Evolutionary conservation across 495 filamentous ascomycete genomes (phyloP), one percentile per base, ranked within the genome.

Genomic region (Rhizodiscina lignyota): DNA sequence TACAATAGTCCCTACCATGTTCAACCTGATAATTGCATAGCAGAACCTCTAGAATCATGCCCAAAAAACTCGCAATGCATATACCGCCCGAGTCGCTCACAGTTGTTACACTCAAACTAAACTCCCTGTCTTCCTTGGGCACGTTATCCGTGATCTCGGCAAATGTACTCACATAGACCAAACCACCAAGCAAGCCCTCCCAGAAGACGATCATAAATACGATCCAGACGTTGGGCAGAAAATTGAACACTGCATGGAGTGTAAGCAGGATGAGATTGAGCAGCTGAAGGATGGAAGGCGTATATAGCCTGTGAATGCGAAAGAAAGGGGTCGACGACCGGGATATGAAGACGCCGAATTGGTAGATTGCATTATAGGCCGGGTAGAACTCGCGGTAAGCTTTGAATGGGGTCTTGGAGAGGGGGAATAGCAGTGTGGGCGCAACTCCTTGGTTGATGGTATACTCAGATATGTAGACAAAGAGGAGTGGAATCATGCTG

Each of bases 391-490:
- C 73, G 15, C 87, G 74, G 57, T 76, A 89, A 45, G 80, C 66
- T 30, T 58, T 53, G 50, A 97, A 94, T 1, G 87, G 87, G 0
- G 75, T 76, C 4, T 64, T 56, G 1, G 64, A 46, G 6, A 94
- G 57, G 0, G 85, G 83, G 54, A 92, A 97, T 22, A 97, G 71
- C 8, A 94, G 64, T 0, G 82, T 93, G 0, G 87, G 89, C 0
- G 79, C 64, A 24, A 97, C 80, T 26, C 83, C 84, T 58, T 89
- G 83, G 58, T 94, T 94, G 56, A 94, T 92, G 40, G 82, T 86
- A 52, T 94, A 96, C 62, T 97, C 89, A 35, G 84, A 82, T 26
- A 93, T 68, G 51, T 93, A 97, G 36, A 97, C 89, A 18, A 97
- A 59, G 27, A 94, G 60, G 6, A 97, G 65, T 0, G 89, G 89